phyloP scores from a whole-genome alignment of 768 basidiomycete species.

The Infundibulicybe gibba region DNA sequence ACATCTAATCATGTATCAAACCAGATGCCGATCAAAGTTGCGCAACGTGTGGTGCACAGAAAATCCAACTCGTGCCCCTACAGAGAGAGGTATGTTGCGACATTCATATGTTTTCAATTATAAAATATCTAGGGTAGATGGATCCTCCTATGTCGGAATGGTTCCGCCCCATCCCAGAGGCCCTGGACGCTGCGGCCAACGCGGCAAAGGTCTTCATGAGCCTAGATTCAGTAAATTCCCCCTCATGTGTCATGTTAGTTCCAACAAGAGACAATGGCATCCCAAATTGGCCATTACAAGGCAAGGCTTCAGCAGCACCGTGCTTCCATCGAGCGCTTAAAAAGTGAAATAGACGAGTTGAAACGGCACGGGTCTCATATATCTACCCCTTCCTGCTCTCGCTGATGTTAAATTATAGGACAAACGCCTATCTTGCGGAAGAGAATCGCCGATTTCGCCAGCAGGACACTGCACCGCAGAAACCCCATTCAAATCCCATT shows the following conservation, averaged over 20 bases:
- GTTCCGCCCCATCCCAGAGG: slow-evolving; percentile 63
- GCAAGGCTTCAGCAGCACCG: slow-evolving; percentile 54
- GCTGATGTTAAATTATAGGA: slow-evolving; percentile 43
- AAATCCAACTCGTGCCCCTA: slow-evolving; percentile 67
- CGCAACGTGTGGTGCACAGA: slow-evolving; percentile 57
- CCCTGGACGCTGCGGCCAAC: slow-evolving; percentile 61
- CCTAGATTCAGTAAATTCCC: not conserved
- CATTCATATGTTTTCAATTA: not conserved
- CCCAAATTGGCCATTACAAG: slow-evolving; percentile 63
- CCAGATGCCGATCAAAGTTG: slow-evolving; percentile 74
- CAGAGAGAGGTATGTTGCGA: slow-evolving; percentile 60
- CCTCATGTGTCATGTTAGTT: slow-evolving; percentile 40
- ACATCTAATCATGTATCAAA: not conserved
- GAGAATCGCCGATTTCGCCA: slow-evolving; percentile 16
- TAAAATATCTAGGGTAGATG: slow-evolving; percentile 42
- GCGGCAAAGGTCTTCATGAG: slow-evolving; percentile 56
- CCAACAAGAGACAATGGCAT: slow-evolving; percentile 73
- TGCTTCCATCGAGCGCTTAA: slow-evolving; percentile 47
- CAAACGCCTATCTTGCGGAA: slow-evolving; percentile 48
- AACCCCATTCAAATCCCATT: slow-evolving; percentile 24
- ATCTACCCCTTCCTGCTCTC: slow-evolving; percentile 3
- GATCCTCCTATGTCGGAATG: slow-evolving; percentile 79
- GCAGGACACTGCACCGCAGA: slow-evolving; percentile 15
- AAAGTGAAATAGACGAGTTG: slow-evolving; percentile 47
- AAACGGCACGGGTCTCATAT: slow-evolving; percentile 43